Evolutionary conservation across 2,329 filamentous ascomycete species (phyloP).

Genomic region (Fusarium nodosum): DNA sequence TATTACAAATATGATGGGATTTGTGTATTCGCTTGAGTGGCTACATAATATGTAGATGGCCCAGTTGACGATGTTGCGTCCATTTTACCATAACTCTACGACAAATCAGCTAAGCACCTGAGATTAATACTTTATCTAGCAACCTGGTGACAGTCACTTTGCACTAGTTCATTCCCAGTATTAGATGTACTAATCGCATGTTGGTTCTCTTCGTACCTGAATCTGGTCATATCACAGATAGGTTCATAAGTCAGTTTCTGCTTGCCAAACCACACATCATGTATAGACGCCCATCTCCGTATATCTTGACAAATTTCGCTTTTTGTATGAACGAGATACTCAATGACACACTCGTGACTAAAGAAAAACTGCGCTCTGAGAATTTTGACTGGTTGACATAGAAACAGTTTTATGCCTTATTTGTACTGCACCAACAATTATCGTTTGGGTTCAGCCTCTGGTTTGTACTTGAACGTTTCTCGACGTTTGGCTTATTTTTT

Average conservation of each 20-base stretch:
- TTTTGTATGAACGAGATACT: not conserved
- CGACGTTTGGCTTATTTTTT: not conserved
- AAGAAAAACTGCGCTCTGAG: not conserved
- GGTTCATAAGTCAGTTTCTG: not conserved
- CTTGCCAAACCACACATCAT: not conserved
- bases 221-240: not conserved
- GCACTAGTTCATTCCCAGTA: not conserved
- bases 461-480: not conserved
- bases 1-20: not conserved
- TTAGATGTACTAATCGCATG: not conserved
- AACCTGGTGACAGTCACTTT: rapidly evolving
- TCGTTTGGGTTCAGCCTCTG: not conserved
- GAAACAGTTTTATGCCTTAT: not conserved
- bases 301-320: not conserved
- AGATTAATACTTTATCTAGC: no score
- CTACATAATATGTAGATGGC: not conserved
- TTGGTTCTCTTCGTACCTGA: not conserved
- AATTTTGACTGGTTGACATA: not conserved
- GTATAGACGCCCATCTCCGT: not conserved
- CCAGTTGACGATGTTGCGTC: not conserved
- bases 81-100: not conserved
- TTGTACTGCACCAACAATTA: not conserved
- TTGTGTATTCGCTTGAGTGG: not conserved
- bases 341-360: not conserved
- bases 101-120: not conserved